Conservation (phyloP, 768 basidiomycete species). For the Lentinula boryana region DNA sequence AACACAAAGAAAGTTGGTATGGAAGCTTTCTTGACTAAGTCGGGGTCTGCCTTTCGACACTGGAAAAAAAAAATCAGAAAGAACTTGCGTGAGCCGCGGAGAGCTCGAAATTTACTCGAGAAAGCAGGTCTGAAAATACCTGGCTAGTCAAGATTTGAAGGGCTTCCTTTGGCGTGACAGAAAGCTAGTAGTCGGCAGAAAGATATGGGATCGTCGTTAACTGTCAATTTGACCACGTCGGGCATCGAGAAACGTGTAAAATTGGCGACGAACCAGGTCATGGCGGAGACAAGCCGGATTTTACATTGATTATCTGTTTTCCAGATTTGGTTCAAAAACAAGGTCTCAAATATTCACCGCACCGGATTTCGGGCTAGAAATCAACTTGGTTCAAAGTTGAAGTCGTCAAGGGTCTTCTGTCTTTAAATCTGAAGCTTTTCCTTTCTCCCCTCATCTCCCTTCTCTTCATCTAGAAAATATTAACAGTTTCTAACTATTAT, state of each 20-base stretch:
- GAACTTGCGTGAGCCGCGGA: neutral
- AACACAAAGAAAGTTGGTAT: neutral
- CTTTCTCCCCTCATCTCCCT: slow-evolving; percentile 18
- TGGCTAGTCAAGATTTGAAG: neutral
- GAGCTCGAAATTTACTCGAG: neutral
- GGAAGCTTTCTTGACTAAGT: neutral
- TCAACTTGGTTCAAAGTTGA: neutral
- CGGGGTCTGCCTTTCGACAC: neutral
- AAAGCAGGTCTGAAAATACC: neutral
- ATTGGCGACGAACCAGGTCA: slow-evolving; percentile 15
- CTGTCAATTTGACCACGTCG: slow-evolving; percentile 26
- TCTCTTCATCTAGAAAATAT: slow-evolving; percentile 8
- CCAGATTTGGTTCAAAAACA: neutral
- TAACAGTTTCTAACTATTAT: slow-evolving; percentile 26
- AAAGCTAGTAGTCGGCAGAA: slow-evolving; percentile 27
- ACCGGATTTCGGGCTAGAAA: slow-evolving; percentile 1
- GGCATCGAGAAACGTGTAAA: slow-evolving; percentile 37
- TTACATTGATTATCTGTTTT: slow-evolving; percentile 1
- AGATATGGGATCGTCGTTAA: slow-evolving; percentile 26
- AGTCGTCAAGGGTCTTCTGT: neutral
- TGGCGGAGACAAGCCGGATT: slow-evolving; percentile 3
- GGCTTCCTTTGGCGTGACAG: slow-evolving; percentile 43
- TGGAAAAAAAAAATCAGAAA: neutral
- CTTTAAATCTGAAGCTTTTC: slow-evolving; percentile 5
- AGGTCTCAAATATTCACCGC: neutral